Evolutionary conservation across 2,329 filamentous ascomycete species (phyloP).

Genomic region (Macrophomina phaseolina): DNA sequence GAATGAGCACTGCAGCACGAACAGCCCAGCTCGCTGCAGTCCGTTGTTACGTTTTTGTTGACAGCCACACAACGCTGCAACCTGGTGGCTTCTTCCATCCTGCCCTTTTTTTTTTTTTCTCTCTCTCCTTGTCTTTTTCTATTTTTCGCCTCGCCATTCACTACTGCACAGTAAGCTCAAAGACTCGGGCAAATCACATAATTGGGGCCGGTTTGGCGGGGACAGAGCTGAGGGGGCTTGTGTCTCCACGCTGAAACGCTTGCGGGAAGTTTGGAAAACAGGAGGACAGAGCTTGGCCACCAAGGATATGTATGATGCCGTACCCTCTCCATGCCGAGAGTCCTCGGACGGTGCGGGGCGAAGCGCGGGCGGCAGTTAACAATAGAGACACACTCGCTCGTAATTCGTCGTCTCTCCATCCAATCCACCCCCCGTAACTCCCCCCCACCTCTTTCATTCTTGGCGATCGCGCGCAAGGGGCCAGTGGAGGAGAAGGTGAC

Average conservation of each 20-base stretch:
- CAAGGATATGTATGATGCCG: too few species aligned
- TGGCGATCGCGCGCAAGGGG: conserved; percentile 13
- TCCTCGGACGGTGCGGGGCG: neutral
- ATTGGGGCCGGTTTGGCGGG: neutral
- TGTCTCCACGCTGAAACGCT: conserved; percentile 4
- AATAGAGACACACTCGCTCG: too few species aligned
- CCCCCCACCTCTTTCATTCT: neutral
- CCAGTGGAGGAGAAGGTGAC: neutral
- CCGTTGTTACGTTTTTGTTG: too few species aligned
- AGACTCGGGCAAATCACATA: neutral
- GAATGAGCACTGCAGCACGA: too few species aligned
- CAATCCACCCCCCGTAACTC: neutral
- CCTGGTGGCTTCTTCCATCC: neutral
- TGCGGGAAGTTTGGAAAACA: conserved; percentile 1
- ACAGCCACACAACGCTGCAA: neutral
- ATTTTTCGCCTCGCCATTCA: too few species aligned
- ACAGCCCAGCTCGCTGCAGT: too few species aligned
- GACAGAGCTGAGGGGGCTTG: neutral
- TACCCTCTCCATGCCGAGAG: too few species aligned
- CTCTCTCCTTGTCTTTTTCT: too few species aligned
- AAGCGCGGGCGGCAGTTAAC: neutral
- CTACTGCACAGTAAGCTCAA: neutral
- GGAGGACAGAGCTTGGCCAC: neutral
- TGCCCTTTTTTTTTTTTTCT: neutral
- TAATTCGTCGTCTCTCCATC: neutral